These are phyloP conservation scores for Alternaria triticimaculans DNA, from an alignment of 2,329 filamentous ascomycete species.

Conservation along the genomic window DNA sequence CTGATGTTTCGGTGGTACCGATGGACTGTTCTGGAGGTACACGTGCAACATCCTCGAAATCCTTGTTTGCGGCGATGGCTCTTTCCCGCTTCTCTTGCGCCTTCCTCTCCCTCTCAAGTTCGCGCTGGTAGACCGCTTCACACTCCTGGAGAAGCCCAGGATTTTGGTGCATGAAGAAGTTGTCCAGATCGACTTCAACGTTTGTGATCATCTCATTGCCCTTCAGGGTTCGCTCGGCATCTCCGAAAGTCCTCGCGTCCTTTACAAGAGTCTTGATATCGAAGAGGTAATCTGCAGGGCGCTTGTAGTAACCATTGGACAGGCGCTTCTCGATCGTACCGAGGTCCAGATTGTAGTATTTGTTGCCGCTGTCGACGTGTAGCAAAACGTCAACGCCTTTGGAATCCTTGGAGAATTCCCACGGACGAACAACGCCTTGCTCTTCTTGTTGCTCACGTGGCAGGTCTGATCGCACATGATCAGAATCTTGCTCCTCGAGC, in stretches of 20 bases:
- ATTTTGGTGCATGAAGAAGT: constrained; percentile 63
- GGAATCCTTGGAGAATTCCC: constrained; percentile 78
- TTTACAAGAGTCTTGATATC: constrained; percentile 86
- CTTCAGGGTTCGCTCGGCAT: constrained; percentile 81
- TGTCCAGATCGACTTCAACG: constrained; percentile 89
- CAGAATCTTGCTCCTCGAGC: constrained; percentile 81
- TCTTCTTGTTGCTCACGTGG: constrained; percentile 60
- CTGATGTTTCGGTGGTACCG: constrained; percentile 52
- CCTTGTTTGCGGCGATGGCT: constrained; percentile 46
- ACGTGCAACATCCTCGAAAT: constrained; percentile 49
- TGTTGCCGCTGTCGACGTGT: constrained; percentile 78
- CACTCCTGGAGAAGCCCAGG: constrained; percentile 68
- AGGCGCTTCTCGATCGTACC: constrained; percentile 94
- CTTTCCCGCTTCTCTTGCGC: constrained; percentile 62
- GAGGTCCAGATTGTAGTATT: constrained; percentile 94
- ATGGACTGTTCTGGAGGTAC: constrained; percentile 52
- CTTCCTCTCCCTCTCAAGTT: constrained; percentile 68
- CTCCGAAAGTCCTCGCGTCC: constrained; percentile 82
- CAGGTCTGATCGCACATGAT: constrained; percentile 65
- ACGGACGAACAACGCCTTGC: constrained; percentile 71
- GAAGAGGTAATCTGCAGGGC: constrained; percentile 84
- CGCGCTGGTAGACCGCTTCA: constrained; percentile 76
- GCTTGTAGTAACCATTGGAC: constrained; percentile 94
- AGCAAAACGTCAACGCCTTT: constrained; percentile 78
- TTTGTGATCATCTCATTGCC: constrained; percentile 92